phyloP scores from a whole-genome alignment of 345 rosid genomes.

The Aethionema arabicum region DNA sequence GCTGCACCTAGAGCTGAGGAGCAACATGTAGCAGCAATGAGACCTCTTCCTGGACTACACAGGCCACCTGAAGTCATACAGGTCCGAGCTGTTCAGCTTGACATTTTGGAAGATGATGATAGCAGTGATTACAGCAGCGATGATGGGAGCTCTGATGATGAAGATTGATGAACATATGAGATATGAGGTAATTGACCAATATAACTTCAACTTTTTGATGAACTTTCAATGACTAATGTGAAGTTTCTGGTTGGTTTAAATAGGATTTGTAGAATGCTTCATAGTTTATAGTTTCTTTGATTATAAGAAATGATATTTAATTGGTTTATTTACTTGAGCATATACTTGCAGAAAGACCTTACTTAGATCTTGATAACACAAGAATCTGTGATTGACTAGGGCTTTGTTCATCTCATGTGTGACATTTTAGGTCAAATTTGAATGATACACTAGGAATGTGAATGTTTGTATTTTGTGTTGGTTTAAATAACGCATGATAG shows the following conservation, averaged over 20 bases:
- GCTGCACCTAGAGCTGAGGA: conserved; percentile 50
- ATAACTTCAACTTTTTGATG: conserved; percentile 14
- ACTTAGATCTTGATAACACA: too few relatives aligned
- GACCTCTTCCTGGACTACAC: conserved; percentile 54
- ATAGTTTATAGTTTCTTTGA: conserved; percentile 1
- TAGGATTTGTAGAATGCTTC: conserved; percentile 7
- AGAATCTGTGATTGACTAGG: too few relatives aligned
- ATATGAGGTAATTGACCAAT: conserved; percentile 11
- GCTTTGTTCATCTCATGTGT: too few relatives aligned
- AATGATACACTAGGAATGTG: too few relatives aligned
- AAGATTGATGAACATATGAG: conserved; percentile 30
- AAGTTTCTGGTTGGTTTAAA: conserved; percentile 18
- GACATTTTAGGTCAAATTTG: too few relatives aligned
- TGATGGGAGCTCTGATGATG: conserved; percentile 45
- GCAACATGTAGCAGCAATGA: conserved; percentile 36
- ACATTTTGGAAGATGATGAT: conserved; percentile 70
- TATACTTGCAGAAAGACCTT: too few relatives aligned
- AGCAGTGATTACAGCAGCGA: conserved; percentile 64
- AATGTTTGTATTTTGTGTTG: too few relatives aligned
- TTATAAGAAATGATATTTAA: conserved; percentile 1
- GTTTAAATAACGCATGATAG: too few relatives aligned
- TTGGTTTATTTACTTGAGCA: too few relatives aligned
- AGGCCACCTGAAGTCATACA: conserved; percentile 71
- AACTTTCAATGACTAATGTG: not conserved
- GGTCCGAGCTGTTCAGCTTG: conserved; percentile 83